Evolutionary conservation across 768 basidiomycete genomes (phyloP).

Genomic region (Lentinula guzmanii): DNA sequence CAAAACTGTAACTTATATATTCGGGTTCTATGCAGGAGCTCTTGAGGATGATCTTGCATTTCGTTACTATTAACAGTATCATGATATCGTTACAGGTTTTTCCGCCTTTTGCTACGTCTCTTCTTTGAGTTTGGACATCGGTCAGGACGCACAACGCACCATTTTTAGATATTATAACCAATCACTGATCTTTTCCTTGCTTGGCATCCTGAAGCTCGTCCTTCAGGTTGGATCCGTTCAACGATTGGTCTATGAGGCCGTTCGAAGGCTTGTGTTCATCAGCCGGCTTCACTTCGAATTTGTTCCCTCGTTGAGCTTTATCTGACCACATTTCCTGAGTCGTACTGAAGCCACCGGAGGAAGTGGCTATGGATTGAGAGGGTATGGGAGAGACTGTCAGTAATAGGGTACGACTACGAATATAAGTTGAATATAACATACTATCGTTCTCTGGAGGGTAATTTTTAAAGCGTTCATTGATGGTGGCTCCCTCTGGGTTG

Average conservation of each 20-base stretch:
- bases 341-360: slow-evolving; percentile 20
- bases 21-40: too few relatives aligned
- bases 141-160: too few relatives aligned
- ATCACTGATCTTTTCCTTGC: slow-evolving; percentile 11
- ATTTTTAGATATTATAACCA: too few relatives aligned
- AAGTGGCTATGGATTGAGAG: slow-evolving; percentile 11
- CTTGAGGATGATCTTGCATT: too few relatives aligned
- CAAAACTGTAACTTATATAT: too few relatives aligned
- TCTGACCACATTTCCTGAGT: slow-evolving; percentile 19
- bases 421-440: neutral
- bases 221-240: slow-evolving; percentile 13
- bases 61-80: too few relatives aligned
- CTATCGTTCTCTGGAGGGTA: slow-evolving; percentile 1
- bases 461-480: neutral
- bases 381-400: too few relatives aligned
- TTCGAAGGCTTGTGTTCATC: neutral
- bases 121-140: too few relatives aligned
- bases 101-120: too few relatives aligned
- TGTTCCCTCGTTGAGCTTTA: slow-evolving; percentile 19
- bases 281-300: slow-evolving; percentile 3
- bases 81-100: too few relatives aligned
- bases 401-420: too few relatives aligned
- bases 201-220: slow-evolving; percentile 13
- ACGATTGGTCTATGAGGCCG: slow-evolving; percentile 16
- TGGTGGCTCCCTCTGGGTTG: neutral